Evolutionary conservation across 1,284 basidiomycete genomes (phyloP), one percentile per base, ranked within the genome.

Genomic region (Xerocomus minutiporus): DNA sequence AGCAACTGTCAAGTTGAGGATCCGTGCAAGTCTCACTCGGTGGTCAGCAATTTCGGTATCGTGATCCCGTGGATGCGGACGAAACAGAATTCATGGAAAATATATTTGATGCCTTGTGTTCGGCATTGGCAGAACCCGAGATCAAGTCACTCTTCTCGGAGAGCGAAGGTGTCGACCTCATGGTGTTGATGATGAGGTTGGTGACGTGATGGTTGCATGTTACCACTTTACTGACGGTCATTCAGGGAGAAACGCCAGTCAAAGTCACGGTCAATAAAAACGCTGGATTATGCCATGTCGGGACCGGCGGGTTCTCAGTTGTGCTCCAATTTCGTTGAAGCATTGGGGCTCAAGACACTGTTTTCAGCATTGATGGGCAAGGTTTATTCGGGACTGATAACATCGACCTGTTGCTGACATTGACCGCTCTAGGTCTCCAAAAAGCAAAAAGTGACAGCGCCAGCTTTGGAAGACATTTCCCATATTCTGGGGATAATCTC

Each of bases 51-150:
- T 98, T 88, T 66, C 84, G 94, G 46, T 82, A 84, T 61, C 77
- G 82, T 44, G 89, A 97, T 64, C 94, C 94, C 0, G 72, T 73
- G 0, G 87, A 93, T 59, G 81, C 86, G 5, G 97, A 99, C 56
- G 96, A 99, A 71, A 79, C 84, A 9, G 97, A 99, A 68, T 98
- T 93, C 70, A 93, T 98, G 90, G 96, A 98, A 67, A 99, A 99
- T 68, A 60, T 91, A 2, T 97, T 99, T 63, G 91, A 97, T 69
- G 73, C 86, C 0, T 71, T 99, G 23, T 98, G 95, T 67, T 91
- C 93, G 0, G 79, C 86, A 0, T 74, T 95, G 26, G 80, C 78
- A 8, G 89, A 92, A 64, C 75, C 84, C 4, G 75, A 84, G 48
- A 83, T 88, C 68, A 97, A 97, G 70, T 67, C 77, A n/a, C 71